These are phyloP conservation scores for Primulina eburnea DNA, from an alignment of 257 asterid genomes.

Conservation along the genomic window DNA sequence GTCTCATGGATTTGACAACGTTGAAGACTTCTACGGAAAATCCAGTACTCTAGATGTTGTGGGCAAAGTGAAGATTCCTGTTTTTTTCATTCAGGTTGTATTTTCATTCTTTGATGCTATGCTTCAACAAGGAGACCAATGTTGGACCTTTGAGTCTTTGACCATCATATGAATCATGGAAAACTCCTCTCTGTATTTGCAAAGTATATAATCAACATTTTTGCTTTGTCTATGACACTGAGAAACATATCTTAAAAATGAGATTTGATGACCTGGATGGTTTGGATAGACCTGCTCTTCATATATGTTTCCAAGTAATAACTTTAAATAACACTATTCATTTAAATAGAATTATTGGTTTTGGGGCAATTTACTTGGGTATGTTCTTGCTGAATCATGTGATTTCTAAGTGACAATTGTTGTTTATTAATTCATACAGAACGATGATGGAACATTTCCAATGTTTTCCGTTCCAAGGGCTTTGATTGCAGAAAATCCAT, in stretches of 20 bases:
- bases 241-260: not conserved
- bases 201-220: too few species aligned
- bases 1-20: constrained; percentile 62
- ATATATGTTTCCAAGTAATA: not conserved
- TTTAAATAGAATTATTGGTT: not conserved
- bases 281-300: not conserved
- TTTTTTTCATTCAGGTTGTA: constrained; percentile 84
- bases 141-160: not conserved
- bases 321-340: not conserved
- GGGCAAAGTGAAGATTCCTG: constrained; percentile 82
- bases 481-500: constrained; percentile 80
- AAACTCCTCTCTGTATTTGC: not conserved
- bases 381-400: constrained; percentile 3
- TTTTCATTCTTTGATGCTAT: constrained; percentile 20
- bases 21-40: constrained; percentile 76
- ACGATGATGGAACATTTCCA: constrained; percentile 69
- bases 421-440: constrained; percentile 50
- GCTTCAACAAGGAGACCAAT: not conserved
- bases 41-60: constrained; percentile 76
- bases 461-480: constrained; percentile 78
- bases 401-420: constrained; percentile 30
- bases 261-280: not conserved
- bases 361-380: constrained; percentile 9
- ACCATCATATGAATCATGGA: not conserved
- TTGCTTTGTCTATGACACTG: not conserved